A percentile compares a stretch with the other conserved stretches of the same genome.
phyloP scores from a whole-genome alignment of 495 filamentous ascomycete genomes.

The Penicillium malachiteum region DNA sequence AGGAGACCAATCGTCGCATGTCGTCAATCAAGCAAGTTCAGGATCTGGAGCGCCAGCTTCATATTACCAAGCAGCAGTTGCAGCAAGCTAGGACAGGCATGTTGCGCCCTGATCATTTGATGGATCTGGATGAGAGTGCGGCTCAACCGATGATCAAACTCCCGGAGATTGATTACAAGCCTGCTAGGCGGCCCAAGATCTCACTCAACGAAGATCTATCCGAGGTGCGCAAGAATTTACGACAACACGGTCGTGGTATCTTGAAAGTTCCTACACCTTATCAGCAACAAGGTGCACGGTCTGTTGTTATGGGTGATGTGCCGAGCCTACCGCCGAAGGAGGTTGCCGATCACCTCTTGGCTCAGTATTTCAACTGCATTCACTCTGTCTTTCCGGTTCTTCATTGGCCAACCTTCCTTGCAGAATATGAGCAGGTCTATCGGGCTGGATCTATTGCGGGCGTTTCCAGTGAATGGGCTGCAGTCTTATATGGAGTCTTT shows the following conservation, averaged over 20 bases:
- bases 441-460: constrained; percentile 60
- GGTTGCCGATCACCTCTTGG: constrained; percentile 71
- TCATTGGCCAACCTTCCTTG: constrained; percentile 83
- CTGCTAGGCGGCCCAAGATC: constrained; percentile 58
- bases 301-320: constrained; percentile 51
- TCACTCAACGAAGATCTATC: constrained; percentile 66
- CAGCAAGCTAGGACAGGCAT: constrained; percentile 60
- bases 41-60: constrained; percentile 90
- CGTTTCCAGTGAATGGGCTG: constrained; percentile 71
- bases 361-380: constrained; percentile 70
- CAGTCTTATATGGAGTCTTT: constrained; percentile 80
- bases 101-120: constrained; percentile 38
- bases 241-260: constrained; percentile 71
- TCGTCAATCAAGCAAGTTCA: constrained; percentile 99
- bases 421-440: constrained; percentile 77
- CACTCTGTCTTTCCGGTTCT: constrained; percentile 81
- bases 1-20: constrained; percentile 98
- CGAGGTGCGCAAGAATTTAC: constrained; percentile 68
- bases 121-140: constrained; percentile 63
- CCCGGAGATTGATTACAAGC: constrained; percentile 66
- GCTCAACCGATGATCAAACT: constrained; percentile 62
- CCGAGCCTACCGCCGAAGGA: constrained; percentile 70
- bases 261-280: constrained; percentile 78
- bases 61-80: constrained; percentile 70
- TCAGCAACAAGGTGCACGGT: constrained; percentile 53